phyloP scores from a whole-genome alignment of 257 asterid genomes.

The Gardenia jasminoides region DNA sequence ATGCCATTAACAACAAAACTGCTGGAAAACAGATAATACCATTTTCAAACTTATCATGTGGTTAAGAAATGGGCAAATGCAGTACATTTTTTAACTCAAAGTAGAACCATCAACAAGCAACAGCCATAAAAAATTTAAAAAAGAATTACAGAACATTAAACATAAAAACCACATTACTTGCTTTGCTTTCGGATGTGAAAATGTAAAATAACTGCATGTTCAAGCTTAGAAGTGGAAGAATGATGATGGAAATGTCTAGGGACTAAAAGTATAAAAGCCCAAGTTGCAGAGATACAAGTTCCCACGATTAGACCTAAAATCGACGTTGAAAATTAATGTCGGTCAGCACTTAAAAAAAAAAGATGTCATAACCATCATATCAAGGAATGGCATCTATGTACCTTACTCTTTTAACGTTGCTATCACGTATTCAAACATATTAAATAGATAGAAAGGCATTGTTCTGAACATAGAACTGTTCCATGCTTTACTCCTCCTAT shows the following conservation, averaged over 20 bases:
- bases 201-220: neutral
- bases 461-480: neutral
- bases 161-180: neutral
- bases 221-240: neutral
- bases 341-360: neutral
- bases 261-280: neutral
- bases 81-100: neutral
- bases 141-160: neutral
- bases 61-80: neutral
- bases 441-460: neutral
- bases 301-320: neutral
- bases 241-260: neutral
- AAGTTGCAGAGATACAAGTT: neutral
- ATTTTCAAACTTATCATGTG: neutral
- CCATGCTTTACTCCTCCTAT: neutral
- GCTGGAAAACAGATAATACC: neutral
- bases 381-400: neutral
- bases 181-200: conserved; percentile 1
- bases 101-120: no score
- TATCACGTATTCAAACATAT: neutral
- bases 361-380: neutral
- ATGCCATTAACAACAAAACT: neutral
- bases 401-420: neutral
- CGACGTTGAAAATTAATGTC: neutral
- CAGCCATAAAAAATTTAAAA: neutral